Evolutionary conservation across 495 filamentous ascomycete species (phyloP).

Genomic region (Neurospora discreta): DNA sequence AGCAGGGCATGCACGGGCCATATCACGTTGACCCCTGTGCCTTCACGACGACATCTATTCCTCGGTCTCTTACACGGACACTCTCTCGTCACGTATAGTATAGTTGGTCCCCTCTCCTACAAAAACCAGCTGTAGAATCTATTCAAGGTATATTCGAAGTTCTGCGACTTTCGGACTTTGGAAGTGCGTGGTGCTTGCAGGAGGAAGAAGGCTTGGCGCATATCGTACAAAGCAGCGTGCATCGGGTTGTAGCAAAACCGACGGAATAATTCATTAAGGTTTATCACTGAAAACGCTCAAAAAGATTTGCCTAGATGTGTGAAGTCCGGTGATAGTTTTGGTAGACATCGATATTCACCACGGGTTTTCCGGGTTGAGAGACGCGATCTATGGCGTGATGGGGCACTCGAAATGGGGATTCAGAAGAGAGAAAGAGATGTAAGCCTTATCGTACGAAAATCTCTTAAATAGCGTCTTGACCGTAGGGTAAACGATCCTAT

Average conservation of each 20-base stretch:
- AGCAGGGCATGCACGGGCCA: background rate
- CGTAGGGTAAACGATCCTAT: background rate
- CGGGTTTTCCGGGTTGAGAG: background rate
- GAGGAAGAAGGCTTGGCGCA: background rate
- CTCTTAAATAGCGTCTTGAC: background rate
- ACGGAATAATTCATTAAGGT: background rate
- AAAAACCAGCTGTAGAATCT: background rate
- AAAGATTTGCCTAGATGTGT: background rate
- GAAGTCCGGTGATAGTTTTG: no score
- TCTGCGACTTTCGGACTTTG: background rate
- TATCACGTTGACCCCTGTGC: background rate
- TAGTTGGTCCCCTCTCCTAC: background rate
- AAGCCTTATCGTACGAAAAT: background rate
- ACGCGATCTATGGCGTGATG: background rate
- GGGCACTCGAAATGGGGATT: background rate
- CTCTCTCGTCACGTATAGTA: background rate
- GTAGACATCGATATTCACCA: background rate
- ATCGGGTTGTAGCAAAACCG: background rate
- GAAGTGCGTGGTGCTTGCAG: background rate
- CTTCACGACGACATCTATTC: background rate
- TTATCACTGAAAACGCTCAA: background rate
- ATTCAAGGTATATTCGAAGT: background rate
- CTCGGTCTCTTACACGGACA: background rate
- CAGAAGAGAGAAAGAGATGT: background rate
- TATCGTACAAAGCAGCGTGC: background rate